Evolutionary conservation across 768 basidiomycete species (phyloP).

Genomic region (Sarcodon aspratus): DNA sequence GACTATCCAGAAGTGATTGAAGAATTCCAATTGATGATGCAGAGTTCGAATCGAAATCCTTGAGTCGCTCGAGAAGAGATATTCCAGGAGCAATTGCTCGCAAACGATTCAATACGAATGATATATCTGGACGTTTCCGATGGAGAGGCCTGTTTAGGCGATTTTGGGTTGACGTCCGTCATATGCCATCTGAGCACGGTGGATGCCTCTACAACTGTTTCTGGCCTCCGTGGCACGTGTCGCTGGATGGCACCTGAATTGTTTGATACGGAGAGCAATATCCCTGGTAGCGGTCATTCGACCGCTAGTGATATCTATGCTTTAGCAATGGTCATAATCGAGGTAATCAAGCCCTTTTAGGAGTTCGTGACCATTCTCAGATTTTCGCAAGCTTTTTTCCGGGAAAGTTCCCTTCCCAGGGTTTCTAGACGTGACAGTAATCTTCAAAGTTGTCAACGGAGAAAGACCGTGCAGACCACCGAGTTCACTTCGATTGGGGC

Average conservation of each 20-base stretch:
- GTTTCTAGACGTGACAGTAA: conserved; percentile 1
- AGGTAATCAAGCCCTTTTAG: background rate
- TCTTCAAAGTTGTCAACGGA: conserved; percentile 1
- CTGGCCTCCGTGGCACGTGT: background rate
- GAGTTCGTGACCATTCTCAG: background rate
- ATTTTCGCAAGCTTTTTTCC: background rate
- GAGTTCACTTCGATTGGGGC: background rate
- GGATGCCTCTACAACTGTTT: background rate
- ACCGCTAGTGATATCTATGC: background rate
- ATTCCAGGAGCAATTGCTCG: too few species aligned
- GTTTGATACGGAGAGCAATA: background rate
- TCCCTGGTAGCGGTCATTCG: background rate
- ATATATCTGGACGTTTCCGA: background rate
- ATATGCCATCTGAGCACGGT: too few species aligned
- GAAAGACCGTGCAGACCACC: background rate
- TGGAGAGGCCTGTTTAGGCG: background rate
- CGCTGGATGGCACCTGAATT: background rate
- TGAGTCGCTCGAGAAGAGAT: too few species aligned
- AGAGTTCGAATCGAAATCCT: too few species aligned
- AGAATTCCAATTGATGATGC: too few species aligned
- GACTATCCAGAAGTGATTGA: too few species aligned
- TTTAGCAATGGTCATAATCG: background rate
- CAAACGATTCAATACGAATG: too few species aligned
- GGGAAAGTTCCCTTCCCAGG: background rate
- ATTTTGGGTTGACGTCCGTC: background rate